These are phyloP conservation scores for Dictyostelium capitatum DNA, from an alignment of 78 protist genomes.

Conservation along the genomic window DNA sequence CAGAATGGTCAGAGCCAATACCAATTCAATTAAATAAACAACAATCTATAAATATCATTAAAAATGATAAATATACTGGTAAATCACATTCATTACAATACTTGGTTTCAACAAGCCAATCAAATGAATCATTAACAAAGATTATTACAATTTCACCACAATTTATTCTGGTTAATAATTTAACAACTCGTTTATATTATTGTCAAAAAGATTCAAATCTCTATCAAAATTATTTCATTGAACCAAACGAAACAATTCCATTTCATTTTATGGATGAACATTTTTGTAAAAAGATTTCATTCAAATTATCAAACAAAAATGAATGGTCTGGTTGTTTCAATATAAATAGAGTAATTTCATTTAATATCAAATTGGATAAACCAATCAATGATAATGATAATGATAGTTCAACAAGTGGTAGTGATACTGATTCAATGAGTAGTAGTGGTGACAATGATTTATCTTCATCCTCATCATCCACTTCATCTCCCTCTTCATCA, in stretches of 20 bases:
- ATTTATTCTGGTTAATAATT: slow-evolving; percentile 48
- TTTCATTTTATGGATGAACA: slow-evolving; percentile 50
- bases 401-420: not conserved
- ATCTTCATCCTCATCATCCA: not conserved
- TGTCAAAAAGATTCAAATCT: slow-evolving; percentile 27
- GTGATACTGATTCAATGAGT: not conserved
- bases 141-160: slow-evolving; percentile 43
- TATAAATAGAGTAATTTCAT: slow-evolving; percentile 19
- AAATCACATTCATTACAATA: slow-evolving; percentile 18
- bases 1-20: slow-evolving; percentile 37
- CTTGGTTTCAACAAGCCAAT: not conserved
- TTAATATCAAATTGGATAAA: slow-evolving; percentile 27
- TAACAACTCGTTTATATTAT: slow-evolving; percentile 37
- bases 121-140: slow-evolving; percentile 17
- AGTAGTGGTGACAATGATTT: too few species aligned
- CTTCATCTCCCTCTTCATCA: not conserved
- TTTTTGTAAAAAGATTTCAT: not conserved
- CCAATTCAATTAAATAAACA: slow-evolving; percentile 14
- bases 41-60: not conserved
- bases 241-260: slow-evolving; percentile 45
- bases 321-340: slow-evolving; percentile 60
- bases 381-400: not conserved
- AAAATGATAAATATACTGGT: not conserved
- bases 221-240: not conserved
- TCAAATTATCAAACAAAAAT: slow-evolving; percentile 2